Evolutionary conservation across 1,284 basidiomycete genomes (phyloP).

Genomic region (Mycena sp.): DNA sequence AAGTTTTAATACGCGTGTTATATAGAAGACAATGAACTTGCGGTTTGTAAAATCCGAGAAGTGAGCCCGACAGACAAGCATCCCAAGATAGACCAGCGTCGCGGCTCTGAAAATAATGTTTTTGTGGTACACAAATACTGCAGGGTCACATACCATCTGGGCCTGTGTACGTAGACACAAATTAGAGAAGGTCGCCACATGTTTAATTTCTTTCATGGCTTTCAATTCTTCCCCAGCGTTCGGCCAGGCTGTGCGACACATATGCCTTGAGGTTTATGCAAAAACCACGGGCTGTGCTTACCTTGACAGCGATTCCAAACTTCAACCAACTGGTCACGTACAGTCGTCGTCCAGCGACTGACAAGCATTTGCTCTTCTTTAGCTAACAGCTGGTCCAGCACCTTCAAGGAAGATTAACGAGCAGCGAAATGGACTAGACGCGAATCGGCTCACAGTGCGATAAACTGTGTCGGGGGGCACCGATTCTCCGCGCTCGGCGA

Average conservation of each 20-base stretch:
- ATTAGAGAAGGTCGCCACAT: slow-evolving; percentile 67
- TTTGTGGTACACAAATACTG: background rate
- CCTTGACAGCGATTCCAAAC: slow-evolving; percentile 23
- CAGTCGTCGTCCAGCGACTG: slow-evolving; percentile 13
- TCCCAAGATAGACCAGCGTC: slow-evolving; percentile 29
- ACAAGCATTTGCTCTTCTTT: slow-evolving; percentile 9
- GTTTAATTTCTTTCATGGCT: slow-evolving; percentile 34
- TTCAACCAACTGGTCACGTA: slow-evolving; percentile 22
- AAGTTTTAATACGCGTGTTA: background rate
- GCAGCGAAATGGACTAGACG: background rate
- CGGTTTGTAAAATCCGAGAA: slow-evolving; percentile 24
- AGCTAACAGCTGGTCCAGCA: slow-evolving; percentile 23
- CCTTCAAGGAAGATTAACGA: background rate
- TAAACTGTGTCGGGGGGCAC: slow-evolving; percentile 37
- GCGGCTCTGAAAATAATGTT: slow-evolving; percentile 31
- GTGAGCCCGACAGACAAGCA: slow-evolving; percentile 20
- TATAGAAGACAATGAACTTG: background rate
- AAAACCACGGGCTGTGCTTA: background rate
- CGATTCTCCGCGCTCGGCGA: background rate
- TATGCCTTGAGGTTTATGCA: background rate
- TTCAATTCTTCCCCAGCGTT: slow-evolving; percentile 22
- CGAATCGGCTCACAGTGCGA: slow-evolving; percentile 49
- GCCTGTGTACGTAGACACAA: slow-evolving; percentile 46
- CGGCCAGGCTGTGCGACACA: slow-evolving; percentile 24
- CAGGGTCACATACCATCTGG: slow-evolving; percentile 17